These are phyloP conservation scores for Calonectria pteridis DNA, from an alignment of 2,329 filamentous ascomycete species.

Conservation along the genomic window DNA sequence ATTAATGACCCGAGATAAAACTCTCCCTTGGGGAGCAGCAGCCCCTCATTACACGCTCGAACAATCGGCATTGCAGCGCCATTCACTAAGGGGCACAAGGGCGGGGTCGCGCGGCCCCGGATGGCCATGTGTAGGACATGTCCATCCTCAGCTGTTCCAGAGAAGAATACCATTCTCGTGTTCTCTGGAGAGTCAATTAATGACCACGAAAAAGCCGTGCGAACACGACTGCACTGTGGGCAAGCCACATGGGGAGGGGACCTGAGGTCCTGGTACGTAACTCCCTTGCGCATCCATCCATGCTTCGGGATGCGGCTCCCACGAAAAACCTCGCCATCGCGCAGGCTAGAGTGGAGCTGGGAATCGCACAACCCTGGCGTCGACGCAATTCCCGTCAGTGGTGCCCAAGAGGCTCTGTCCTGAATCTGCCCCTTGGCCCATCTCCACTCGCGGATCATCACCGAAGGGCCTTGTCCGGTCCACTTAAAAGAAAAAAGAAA, in stretches of 20 bases:
- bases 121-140: neutral
- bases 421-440: neutral
- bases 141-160: neutral
- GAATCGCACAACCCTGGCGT: constrained; percentile 27
- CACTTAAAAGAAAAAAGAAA: constrained; percentile 7
- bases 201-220: neutral
- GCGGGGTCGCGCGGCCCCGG: neutral
- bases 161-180: neutral
- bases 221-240: neutral
- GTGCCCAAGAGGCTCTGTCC: constrained; percentile 22
- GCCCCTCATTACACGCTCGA: neutral
- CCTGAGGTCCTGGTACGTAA: neutral
- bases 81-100: neutral
- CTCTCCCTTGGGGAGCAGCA: neutral
- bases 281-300: constrained; percentile 4
- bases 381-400: constrained; percentile 38
- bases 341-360: constrained; percentile 36
- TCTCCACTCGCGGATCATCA: constrained; percentile 28
- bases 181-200: neutral
- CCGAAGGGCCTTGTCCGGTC: constrained; percentile 16
- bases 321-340: constrained; percentile 27
- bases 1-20: too few relatives aligned
- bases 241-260: neutral
- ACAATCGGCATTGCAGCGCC: neutral
- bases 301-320: constrained; percentile 40